Base-by-base conservation (phyloP, 495 filamentous ascomycete species). In the Alectoria sarmentosa region DNA sequence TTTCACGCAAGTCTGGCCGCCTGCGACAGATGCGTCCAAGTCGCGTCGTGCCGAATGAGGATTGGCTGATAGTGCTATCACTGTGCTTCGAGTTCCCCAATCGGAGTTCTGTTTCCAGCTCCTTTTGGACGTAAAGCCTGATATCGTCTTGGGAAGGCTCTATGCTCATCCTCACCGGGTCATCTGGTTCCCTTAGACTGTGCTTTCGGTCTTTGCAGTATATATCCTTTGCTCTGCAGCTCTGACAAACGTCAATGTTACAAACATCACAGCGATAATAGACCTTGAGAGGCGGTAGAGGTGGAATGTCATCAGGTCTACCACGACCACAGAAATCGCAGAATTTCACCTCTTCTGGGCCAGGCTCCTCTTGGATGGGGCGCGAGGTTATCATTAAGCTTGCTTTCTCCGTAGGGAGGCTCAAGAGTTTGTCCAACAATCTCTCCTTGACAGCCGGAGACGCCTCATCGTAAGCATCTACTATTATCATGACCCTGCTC, bases 21-120 rank as follows among this genome's bases (percentile, higher is more conserved):
- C 63, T 44, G n/a, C 61, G 41, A 32, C 66, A 72, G 23, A 69
- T 56, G 28, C 66, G 38, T 21, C 66, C 71, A 4, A 71, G 63
- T 9, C 17, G 28, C n/a, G 69, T 71, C 13, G 62, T 67, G 21
- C 67, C 66, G 15, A 52, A 58, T 1, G 62, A 42, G 17, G 62
- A 49, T 39, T n/a, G 58, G 55, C 26, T 58, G 28, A 26, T 48
- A 23, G 10, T 52, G 15, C 60, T 52, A 23, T 38, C 23, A 39
- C 30, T 32, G 15, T 60, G 58, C 39, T 60, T 60, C 7, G 15
- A n/a, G 14, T 30, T 30, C 10, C 58, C 58, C 7, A 60, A 17
- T 6, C 58, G 58, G 15, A 60, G 26, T 13, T 68, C 66, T 30
- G 19, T 32, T 5, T 68, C 42, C 11, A 68, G 17, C 55, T 62